These are phyloP conservation scores for Xerophyta viscosa DNA, from an alignment of 106 monocot species.

Conservation along the genomic window DNA sequence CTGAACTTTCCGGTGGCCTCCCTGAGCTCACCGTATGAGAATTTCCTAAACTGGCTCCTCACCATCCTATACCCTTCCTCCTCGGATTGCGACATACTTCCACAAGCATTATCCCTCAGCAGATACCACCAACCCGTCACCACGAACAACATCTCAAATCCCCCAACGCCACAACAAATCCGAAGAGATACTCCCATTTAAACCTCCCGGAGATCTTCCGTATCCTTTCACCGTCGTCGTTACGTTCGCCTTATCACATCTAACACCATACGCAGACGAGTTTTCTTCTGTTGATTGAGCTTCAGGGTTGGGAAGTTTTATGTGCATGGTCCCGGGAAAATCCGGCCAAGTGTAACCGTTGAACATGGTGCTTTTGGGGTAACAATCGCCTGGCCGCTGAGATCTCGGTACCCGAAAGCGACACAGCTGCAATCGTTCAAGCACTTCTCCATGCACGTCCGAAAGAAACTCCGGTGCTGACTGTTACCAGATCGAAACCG, in stretches of 20 bases:
- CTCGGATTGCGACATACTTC: no score
- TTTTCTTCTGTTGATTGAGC: no score
- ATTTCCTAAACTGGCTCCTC: no score
- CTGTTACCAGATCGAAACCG: constrained; percentile 5
- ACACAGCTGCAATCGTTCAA: constrained; percentile 7
- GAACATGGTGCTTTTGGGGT: constrained; percentile 9
- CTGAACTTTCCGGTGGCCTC: no score
- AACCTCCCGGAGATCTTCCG: background rate
- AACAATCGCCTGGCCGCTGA: constrained; percentile 4
- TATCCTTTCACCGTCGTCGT: no score
- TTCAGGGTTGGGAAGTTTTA: constrained; percentile 10
- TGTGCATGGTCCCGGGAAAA: constrained; percentile 11
- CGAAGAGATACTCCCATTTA: constrained; percentile 5
- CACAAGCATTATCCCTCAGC: no score
- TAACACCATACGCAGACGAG: no score
- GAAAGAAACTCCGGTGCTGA: background rate
- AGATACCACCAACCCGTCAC: no score
- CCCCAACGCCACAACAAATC: constrained; percentile 8
- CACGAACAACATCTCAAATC: constrained; percentile 12
- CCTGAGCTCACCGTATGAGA: no score
- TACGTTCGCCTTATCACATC: no score
- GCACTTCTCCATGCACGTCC: constrained; percentile 9
- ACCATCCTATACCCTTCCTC: no score
- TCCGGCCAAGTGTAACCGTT: constrained; percentile 8
- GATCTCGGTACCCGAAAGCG: constrained; percentile 7